Conservation (phyloP, 495 filamentous ascomycete species). For the Trichoderma gamsii region DNA sequence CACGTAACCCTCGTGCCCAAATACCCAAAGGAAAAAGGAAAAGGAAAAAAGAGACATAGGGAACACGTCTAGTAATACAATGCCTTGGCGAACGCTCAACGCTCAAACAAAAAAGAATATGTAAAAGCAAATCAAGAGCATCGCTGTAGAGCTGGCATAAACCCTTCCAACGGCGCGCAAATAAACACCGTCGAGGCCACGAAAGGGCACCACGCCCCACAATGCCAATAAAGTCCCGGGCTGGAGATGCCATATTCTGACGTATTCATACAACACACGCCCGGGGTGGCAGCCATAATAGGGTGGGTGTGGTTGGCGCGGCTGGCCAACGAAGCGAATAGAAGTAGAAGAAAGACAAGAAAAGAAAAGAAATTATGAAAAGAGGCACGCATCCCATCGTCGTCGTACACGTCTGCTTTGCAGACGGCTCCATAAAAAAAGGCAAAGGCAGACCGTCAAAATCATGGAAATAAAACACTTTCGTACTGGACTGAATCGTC, state of each 20-base stretch:
- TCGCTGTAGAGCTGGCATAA: not conserved
- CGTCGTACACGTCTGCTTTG: constrained; percentile 11
- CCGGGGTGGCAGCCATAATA: not conserved
- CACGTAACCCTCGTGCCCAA: not conserved
- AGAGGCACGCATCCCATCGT: constrained; percentile 12
- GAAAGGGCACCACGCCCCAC: not conserved
- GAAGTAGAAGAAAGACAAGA: constrained; percentile 14
- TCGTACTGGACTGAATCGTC: not conserved
- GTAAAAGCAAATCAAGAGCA: not conserved
- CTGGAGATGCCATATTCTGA: not conserved
- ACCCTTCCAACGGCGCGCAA: not conserved
- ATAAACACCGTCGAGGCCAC: not conserved
- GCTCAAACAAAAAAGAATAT: not conserved
- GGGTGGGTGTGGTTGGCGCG: not conserved
- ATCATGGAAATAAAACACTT: constrained; percentile 1
- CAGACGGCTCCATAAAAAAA: constrained; percentile 12
- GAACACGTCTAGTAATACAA: constrained; percentile 2
- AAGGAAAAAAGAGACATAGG: not conserved
- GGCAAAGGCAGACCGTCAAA: not conserved
- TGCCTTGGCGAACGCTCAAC: constrained; percentile 13
- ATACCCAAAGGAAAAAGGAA: not conserved
- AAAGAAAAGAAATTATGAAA: constrained; percentile 3
- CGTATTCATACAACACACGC: constrained; percentile 1
- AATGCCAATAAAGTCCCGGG: not conserved
- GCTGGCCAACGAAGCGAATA: not conserved